Conservation (phyloP, 2,329 filamentous ascomycete genomes). For the Bipolaris cookei region DNA sequence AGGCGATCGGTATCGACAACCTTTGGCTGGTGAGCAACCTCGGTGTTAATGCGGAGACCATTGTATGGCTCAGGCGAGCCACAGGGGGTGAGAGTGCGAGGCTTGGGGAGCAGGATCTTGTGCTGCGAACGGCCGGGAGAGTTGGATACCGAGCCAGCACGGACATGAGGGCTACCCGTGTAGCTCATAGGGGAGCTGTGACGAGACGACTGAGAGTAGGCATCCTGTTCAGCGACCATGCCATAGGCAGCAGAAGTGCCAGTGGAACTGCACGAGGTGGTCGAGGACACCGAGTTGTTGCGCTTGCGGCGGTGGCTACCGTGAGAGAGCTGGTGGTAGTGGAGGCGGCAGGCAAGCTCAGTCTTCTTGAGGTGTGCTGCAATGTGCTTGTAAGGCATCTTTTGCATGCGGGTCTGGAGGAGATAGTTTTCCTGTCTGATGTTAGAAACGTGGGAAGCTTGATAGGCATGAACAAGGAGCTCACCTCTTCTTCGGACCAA, state of each 20-base stretch:
- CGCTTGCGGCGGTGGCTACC: constrained; percentile 81
- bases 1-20: constrained; percentile 71
- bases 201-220: constrained; percentile 47
- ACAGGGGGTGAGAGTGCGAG: constrained; percentile 54
- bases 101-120: constrained; percentile 68
- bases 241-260: constrained; percentile 49
- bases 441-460: constrained; percentile 22
- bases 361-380: constrained; percentile 86
- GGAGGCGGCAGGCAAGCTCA: constrained; percentile 83
- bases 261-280: constrained; percentile 51
- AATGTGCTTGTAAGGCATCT: constrained; percentile 92
- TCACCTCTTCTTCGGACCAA: constrained; percentile 86
- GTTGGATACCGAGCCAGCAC: constrained; percentile 51
- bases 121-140: constrained; percentile 61
- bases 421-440: constrained; percentile 76
- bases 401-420: constrained; percentile 80
- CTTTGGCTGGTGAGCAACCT: constrained; percentile 53
- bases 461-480: constrained; percentile 21
- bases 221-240: constrained; percentile 45
- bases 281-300: constrained; percentile 71
- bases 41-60: constrained; percentile 54
- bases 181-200: constrained; percentile 55
- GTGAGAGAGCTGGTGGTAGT: constrained; percentile 85
- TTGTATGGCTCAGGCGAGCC: constrained; percentile 48
- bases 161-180: constrained; percentile 48